These are phyloP conservation scores for Coelastrella sp. DNA, from an alignment of 139 green algal genomes.

Conservation along the genomic window DNA sequence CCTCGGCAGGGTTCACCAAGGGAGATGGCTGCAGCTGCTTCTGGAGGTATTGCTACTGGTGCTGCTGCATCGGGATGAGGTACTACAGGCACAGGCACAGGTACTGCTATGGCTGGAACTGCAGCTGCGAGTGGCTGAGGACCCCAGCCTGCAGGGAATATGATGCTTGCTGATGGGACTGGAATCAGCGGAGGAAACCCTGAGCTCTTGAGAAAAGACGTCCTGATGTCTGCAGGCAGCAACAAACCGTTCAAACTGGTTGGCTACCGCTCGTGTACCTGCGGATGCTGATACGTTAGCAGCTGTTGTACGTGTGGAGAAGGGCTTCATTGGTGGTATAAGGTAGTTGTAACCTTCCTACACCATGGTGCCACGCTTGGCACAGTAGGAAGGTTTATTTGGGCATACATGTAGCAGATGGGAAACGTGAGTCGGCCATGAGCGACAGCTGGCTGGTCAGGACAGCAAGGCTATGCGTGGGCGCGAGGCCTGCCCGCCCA, in stretches of 20 bases:
- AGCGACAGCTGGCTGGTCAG: not conserved
- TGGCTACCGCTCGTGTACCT: too few relatives aligned
- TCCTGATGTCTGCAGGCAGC: constrained; percentile 14
- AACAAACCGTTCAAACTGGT: not conserved
- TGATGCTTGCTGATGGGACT: not conserved
- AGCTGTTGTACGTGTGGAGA: too few relatives aligned
- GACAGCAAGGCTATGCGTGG: not conserved
- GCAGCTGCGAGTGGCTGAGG: constrained; percentile 1
- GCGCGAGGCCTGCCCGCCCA: not conserved
- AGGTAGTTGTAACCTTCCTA: too few relatives aligned
- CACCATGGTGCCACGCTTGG: too few relatives aligned
- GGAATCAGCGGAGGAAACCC: not conserved
- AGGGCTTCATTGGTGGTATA: too few relatives aligned
- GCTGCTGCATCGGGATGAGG: not conserved
- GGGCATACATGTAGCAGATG: too few relatives aligned
- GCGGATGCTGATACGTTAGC: too few relatives aligned
- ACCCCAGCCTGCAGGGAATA: not conserved
- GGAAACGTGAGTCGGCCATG: too few relatives aligned
- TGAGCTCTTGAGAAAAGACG: constrained; percentile 6
- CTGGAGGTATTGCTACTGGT: not conserved
- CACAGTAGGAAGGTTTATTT: too few relatives aligned
- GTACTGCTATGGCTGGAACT: not conserved
- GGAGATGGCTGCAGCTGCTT: constrained; percentile 17
- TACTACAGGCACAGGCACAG: not conserved
- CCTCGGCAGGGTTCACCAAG: not conserved